Evolutionary conservation across 257 asterid genomes (phyloP).

Genomic region (Solanum sejunctum): DNA sequence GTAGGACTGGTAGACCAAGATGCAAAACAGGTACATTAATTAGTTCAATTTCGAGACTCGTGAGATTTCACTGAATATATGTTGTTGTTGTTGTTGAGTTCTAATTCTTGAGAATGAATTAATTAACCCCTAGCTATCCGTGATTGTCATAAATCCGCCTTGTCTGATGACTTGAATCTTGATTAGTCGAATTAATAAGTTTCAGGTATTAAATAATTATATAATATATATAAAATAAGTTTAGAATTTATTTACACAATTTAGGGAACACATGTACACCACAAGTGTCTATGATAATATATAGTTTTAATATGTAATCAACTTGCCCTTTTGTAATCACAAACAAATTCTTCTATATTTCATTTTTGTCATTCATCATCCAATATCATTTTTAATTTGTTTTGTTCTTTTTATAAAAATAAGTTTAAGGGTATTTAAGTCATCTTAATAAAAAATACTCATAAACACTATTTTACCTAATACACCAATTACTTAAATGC

Average conservation of each 20-base stretch:
- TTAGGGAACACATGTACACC: not conserved
- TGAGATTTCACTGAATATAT: too few relatives aligned
- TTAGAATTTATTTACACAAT: not conserved
- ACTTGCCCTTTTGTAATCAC: not conserved
- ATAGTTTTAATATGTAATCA: not conserved
- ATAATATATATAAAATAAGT: not conserved
- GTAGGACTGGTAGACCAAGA: constrained; percentile 55
- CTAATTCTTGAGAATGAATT: too few relatives aligned
- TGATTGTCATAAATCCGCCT: too few relatives aligned
- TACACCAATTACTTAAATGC: not conserved
- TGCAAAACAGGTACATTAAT: constrained; percentile 23
- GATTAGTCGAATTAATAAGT: not conserved
- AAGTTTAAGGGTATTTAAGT: not conserved
- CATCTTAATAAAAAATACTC: not conserved
- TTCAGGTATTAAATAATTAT: not conserved
- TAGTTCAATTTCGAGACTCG: not conserved
- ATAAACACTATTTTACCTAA: not conserved
- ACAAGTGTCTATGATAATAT: not conserved
- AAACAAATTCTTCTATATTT: too few relatives aligned
- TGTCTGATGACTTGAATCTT: not conserved
- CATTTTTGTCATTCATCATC: not conserved
- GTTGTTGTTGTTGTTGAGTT: too few relatives aligned
- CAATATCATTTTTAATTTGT: not conserved
- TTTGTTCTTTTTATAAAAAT: not conserved
- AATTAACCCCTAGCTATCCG: too few relatives aligned